Conservation (phyloP, 2,329 filamentous ascomycete genomes). For the Alternaria novae-zelandiae region DNA sequence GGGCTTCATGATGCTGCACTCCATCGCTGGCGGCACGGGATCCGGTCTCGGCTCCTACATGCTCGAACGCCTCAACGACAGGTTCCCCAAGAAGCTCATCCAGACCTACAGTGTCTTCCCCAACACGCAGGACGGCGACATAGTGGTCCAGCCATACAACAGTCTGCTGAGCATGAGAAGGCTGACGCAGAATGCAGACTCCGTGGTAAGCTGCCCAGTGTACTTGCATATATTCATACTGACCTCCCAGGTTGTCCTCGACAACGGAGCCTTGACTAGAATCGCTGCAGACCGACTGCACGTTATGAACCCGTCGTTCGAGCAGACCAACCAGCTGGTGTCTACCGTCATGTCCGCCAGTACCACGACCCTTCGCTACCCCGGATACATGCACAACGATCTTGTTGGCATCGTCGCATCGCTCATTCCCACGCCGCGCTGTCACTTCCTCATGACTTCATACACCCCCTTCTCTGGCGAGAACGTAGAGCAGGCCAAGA, state of each 20-base stretch:
- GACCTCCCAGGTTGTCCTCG: constrained; percentile 72
- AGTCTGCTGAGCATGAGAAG: constrained; percentile 90
- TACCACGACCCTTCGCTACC: constrained; percentile 94
- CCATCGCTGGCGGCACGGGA: constrained; percentile 94
- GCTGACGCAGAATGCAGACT: constrained; percentile 94
- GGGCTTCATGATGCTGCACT: constrained; percentile 98
- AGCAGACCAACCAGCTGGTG: constrained; percentile 93
- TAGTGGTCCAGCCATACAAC: constrained; percentile 98
- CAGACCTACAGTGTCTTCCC: constrained; percentile 99
- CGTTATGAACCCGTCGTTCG: constrained; percentile 92
- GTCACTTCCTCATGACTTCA: constrained; percentile 97
- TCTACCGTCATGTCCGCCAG: constrained; percentile 99
- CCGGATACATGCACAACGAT: constrained; percentile 99
- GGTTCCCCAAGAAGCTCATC: constrained; percentile 98
- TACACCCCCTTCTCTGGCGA: constrained; percentile 98
- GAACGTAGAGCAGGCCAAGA: constrained; percentile 95
- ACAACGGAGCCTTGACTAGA: constrained; percentile 90
- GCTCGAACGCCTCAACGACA: constrained; percentile 92
- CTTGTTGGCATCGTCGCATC: constrained; percentile 96
- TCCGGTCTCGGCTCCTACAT: constrained; percentile 96
- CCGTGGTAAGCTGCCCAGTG: constrained; percentile 67
- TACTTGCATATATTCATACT: constrained; percentile 17
- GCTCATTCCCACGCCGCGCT: constrained; percentile 92
- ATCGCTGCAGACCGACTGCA: constrained; percentile 95
- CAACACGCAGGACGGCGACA: constrained; percentile 86